Evolutionary conservation across 2,329 filamentous ascomycete species (phyloP).

Genomic region (Pseudocercospora crystallina): DNA sequence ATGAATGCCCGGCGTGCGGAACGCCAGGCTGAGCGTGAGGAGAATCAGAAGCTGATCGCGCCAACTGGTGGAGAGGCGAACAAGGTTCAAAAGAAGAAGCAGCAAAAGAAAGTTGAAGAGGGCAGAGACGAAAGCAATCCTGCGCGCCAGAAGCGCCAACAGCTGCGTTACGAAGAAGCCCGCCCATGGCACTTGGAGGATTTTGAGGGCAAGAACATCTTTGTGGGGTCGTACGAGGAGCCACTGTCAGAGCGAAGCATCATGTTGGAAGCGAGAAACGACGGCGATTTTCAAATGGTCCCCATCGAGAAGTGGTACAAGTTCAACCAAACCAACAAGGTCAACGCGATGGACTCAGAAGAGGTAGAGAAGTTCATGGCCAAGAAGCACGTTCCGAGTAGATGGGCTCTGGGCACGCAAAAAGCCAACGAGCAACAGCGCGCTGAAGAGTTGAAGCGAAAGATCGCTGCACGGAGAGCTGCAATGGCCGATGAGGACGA

Average conservation of each 20-base stretch:
- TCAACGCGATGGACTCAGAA: conserved; percentile 72
- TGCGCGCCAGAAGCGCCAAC: conserved; percentile 66
- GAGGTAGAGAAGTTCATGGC: conserved; percentile 82
- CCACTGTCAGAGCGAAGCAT: conserved; percentile 79
- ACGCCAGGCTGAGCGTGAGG: conserved; percentile 78
- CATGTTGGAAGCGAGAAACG: conserved; percentile 72
- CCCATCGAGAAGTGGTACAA: conserved; percentile 96
- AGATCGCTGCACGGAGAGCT: conserved; percentile 42
- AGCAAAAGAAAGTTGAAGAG: conserved; percentile 78
- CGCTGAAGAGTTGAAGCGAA: conserved; percentile 33
- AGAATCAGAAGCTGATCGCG: conserved; percentile 89
- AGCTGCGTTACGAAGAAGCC: conserved; percentile 84
- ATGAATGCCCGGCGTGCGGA: conserved; percentile 66
- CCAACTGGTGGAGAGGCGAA: conserved; percentile 70
- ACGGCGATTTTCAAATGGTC: conserved; percentile 73
- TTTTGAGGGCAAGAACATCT: conserved; percentile 90
- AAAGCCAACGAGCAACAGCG: conserved; percentile 41
- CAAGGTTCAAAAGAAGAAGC: conserved; percentile 52
- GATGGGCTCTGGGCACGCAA: conserved; percentile 73
- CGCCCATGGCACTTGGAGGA: conserved; percentile 97
- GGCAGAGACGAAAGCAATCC: conserved; percentile 74
- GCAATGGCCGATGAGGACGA: conserved; percentile 40
- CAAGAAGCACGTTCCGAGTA: conserved; percentile 71
- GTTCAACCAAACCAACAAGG: conserved; percentile 65
- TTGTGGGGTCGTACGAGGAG: conserved; percentile 87